Base-by-base conservation (phyloP, 768 basidiomycete species). In the Cystofilobasidium ferigula region DNA sequence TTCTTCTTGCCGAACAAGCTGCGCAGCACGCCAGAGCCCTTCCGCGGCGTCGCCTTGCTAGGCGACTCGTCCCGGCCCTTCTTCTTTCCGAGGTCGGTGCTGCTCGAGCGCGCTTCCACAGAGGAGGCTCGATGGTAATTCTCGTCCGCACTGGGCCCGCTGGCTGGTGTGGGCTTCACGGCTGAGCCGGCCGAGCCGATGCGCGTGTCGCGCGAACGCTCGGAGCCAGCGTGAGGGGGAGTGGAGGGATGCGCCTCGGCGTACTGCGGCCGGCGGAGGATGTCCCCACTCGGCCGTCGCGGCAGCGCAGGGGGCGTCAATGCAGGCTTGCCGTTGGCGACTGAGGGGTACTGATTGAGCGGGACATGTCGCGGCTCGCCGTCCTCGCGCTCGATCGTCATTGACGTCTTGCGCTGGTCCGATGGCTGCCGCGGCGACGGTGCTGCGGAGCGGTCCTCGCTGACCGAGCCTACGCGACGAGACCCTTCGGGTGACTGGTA, bases 1-100 rank as follows among this genome's bases (percentile, higher is more conserved):
- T 67, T 67, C 42, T 61, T 61, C 42, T 67, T 67, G 28, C 65
- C 65, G 32, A 67, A 67, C 51, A 67, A 43, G n/a, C 61, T 57
- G n/a, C 65, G 38, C 3, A 67, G 43, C 4, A 61, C 65, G n/a
- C 65, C 65, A 18, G 60, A 67, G 53, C 65, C 62, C 60, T 67
- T 67, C 26, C 51, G 53, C n/a, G 65, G 65, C n/a, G 65, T 67
- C 24, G 47, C 24, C 9, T 22, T 59, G 35, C 51, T 67, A 42
- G 54, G 34, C 60, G 60, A 54, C 36, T 67, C 60, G 16, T 38
- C 40, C 20, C 48, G 57, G 0, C 24, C 59, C 20, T 34, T 30
- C 8, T 48, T 53, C 16, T 35, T 51, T 56, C 40, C 60, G 32
- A 42, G 32, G 20, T 53, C 59, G 32, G 9, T 22, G 7, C 43